Base-by-base conservation (phyloP, 495 filamentous ascomycete species). In the Aspergillus ostianus region DNA sequence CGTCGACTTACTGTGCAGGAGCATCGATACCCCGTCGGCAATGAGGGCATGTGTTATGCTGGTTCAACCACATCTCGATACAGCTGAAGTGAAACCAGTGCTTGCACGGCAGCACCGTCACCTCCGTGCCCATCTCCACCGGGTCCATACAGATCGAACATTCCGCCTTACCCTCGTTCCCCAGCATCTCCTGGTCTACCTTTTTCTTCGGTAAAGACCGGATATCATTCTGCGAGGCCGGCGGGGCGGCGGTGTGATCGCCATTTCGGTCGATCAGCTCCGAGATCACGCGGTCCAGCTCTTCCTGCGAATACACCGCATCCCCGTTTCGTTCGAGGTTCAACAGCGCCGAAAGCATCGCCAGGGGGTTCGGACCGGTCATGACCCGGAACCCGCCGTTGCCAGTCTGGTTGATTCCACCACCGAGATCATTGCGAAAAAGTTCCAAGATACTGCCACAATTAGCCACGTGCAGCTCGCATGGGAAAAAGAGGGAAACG, bases 121-220 rank as follows among this genome's bases (percentile, higher is more conserved):
- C 90, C 69, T 92, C 86, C 23, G 87, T 88, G 15, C 85, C 90
- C 36, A 89, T 66, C 47, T 85, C 78, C 36, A 96, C 86, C 2
- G 90, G 82, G 56, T 97, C 93, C 81, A 97, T 98, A 68, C 94
- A 98, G 59, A 97, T 93, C 23, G 90, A 91, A 67, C 92, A 97
- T 63, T 96, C 93, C 4, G 82, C 90, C 58, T 76, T 85, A 70
- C 90, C 84, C 30, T 82, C 82, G 21, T 69, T 62, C 4, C 79
- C 84, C 23, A 93, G 73, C 83, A 92, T 87, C 46, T 86, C 80
- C 41, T 78, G 74, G 48, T 88, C 80, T 4, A 92, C 72, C 32
- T 75, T 79, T 61, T 87, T 90, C 67, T 84, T 89, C 0, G 90
- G 90, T 1, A 98, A 75, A 17, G 80, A 77, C 5, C 78, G 82